Conservation (phyloP, 2,329 filamentous ascomycete genomes). For the Fusarium xylarioides region DNA sequence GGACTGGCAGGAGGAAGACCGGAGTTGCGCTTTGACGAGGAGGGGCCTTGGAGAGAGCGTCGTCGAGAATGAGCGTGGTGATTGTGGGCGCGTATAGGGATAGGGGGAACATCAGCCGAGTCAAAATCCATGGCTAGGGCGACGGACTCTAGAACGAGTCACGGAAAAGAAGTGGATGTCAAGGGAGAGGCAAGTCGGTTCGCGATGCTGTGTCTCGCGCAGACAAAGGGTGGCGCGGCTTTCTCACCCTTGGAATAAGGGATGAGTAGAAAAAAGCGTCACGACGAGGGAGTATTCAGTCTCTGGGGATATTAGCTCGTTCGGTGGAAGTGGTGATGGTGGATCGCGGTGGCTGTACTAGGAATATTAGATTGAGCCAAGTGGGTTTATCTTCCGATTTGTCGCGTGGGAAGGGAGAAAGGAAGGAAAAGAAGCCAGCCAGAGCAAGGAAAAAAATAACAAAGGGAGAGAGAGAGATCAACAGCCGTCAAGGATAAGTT, state of each 20-base stretch:
- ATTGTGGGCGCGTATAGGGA: conserved; percentile 42
- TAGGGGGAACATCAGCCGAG: conserved; percentile 45
- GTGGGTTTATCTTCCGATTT: conserved; percentile 4
- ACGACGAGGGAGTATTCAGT: neutral
- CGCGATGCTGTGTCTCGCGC: conserved; percentile 3
- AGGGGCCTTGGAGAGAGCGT: conserved; percentile 28
- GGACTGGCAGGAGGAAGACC: conserved; percentile 63
- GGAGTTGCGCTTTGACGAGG: conserved; percentile 28
- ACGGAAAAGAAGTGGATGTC: conserved; percentile 21
- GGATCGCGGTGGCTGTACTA: conserved; percentile 21
- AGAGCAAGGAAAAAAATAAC: neutral
- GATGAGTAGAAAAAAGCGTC: neutral
- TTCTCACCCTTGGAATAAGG: conserved; percentile 6
- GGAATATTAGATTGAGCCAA: conserved; percentile 13
- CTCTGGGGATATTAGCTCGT: conserved; percentile 20
- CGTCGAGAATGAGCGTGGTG: conserved; percentile 24
- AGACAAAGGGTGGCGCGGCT: conserved; percentile 16
- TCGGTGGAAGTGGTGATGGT: conserved; percentile 28
- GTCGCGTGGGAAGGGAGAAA: neutral
- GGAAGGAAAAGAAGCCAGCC: neutral
- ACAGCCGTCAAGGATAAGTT: neutral
- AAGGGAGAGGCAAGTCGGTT: conserved; percentile 13
- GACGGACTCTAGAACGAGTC: conserved; percentile 16
- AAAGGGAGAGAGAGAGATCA: neutral
- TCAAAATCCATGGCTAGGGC: conserved; percentile 43